Percentiles rank a stretch among this genome's conserved stretches.
Evolutionary conservation across 495 filamentous ascomycete species (phyloP).

Genomic region (Hypoxylon lenormandii): DNA sequence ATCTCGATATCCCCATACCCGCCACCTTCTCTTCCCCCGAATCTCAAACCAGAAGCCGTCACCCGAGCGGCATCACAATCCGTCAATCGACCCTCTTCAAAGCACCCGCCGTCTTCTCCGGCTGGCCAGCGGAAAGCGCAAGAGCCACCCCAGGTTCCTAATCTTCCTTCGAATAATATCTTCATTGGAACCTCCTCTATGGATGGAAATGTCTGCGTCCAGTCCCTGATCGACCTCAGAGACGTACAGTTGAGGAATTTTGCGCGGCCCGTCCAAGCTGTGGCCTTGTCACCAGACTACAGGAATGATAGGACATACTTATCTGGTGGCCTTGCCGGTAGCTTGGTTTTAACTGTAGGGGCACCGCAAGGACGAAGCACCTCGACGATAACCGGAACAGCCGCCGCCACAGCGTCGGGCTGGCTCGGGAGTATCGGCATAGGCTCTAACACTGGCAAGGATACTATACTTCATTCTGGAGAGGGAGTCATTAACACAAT

Average conservation of each 20-base stretch:
- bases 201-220: conserved; percentile 92
- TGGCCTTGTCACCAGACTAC: conserved; percentile 92
- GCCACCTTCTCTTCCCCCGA: conserved; percentile 71
- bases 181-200: conserved; percentile 93
- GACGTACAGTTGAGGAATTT: conserved; percentile 94
- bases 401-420: conserved; percentile 83
- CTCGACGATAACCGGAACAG: conserved; percentile 81
- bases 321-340: conserved; percentile 89
- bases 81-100: conserved; percentile 59
- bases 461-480: conserved; percentile 88
- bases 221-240: conserved; percentile 75
- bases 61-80: conserved; percentile 60
- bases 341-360: conserved; percentile 86
- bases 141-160: conserved; percentile 66
- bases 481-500: conserved; percentile 91
- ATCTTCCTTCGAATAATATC: conserved; percentile 83
- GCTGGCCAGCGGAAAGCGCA: conserved; percentile 62
- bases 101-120: conserved; percentile 65
- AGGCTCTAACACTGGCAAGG: conserved; percentile 80
- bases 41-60: conserved; percentile 64
- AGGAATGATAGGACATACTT: conserved; percentile 86
- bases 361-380: conserved; percentile 80
- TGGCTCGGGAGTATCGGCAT: conserved; percentile 90
- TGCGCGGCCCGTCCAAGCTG: conserved; percentile 87
- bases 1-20: conserved; percentile 92